Evolutionary conservation across 345 rosid species (phyloP).

Genomic region (Euphorbia lathyris): DNA sequence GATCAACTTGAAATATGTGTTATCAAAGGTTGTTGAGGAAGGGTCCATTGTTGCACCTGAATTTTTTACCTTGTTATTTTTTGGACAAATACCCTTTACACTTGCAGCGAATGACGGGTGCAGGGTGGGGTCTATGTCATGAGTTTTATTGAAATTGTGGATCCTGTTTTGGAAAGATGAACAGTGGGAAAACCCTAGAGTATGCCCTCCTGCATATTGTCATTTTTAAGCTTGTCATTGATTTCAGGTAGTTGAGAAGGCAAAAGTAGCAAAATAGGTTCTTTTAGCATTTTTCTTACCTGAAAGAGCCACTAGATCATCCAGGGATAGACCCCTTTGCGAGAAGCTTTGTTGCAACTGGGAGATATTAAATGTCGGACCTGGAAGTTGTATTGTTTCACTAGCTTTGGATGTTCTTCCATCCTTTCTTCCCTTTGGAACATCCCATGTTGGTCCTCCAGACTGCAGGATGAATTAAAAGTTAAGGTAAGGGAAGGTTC

Average conservation of each 20-base stretch:
- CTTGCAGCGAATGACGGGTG: constrained; percentile 39
- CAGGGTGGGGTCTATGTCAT: constrained; percentile 34
- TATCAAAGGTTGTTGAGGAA: constrained; percentile 42
- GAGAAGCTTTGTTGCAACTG: constrained; percentile 47
- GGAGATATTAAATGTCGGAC: constrained; percentile 43
- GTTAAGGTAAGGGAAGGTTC: neutral
- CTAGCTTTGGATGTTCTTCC: constrained; percentile 45
- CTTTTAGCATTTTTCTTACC: constrained; percentile 21
- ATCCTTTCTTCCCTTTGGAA: constrained; percentile 49
- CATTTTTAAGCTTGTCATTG: neutral
- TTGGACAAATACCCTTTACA: constrained; percentile 34
- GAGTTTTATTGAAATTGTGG: constrained; percentile 31
- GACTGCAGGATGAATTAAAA: constrained; percentile 29
- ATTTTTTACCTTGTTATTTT: constrained; percentile 28
- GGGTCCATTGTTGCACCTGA: constrained; percentile 42
- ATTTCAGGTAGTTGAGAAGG: neutral
- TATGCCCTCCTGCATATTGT: constrained; percentile 40
- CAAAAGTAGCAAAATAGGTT: neutral
- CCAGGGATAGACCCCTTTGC: constrained; percentile 38
- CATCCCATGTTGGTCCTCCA: constrained; percentile 52
- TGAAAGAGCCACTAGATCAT: constrained; percentile 44
- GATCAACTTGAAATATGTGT: constrained; percentile 45
- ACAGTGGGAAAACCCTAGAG: constrained; percentile 48
- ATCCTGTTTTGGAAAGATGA: constrained; percentile 46
- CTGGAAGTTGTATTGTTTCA: constrained; percentile 36